Evolutionary conservation across 1,284 basidiomycete genomes (phyloP).

Genomic region (Porogramme epimiltina): DNA sequence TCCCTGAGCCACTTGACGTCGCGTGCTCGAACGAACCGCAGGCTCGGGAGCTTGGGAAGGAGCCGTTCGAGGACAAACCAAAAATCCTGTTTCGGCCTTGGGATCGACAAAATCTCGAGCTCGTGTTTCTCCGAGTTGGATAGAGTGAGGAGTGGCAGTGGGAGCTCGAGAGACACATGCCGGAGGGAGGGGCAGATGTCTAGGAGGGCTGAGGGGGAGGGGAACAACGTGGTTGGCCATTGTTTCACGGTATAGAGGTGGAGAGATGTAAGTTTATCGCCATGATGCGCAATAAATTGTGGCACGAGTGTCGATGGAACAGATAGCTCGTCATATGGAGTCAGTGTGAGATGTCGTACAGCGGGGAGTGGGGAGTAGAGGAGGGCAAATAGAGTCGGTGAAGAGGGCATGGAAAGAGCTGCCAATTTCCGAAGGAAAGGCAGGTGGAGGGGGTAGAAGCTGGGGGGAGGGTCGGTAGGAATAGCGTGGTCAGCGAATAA

Average conservation of each 20-base stretch:
- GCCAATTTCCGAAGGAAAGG: constrained; percentile 64
- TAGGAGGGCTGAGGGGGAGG: constrained; percentile 58
- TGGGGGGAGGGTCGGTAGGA: constrained; percentile 26
- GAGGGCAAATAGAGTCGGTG: constrained; percentile 64
- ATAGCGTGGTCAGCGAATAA: constrained; percentile 37
- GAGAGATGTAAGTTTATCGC: constrained; percentile 59
- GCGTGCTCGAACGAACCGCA: constrained; percentile 58
- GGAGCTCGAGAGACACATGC: constrained; percentile 70
- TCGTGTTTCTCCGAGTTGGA: constrained; percentile 40
- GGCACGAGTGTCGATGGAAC: constrained; percentile 59
- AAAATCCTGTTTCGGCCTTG: constrained; percentile 61
- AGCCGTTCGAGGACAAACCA: constrained; percentile 54
- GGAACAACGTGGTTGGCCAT: constrained; percentile 69
- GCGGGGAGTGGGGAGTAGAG: constrained; percentile 63
- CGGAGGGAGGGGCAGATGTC: constrained; percentile 56
- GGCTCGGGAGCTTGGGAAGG: constrained; percentile 57
- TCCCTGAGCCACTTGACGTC: constrained; percentile 72
- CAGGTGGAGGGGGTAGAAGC: constrained; percentile 48
- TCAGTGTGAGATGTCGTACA: constrained; percentile 70
- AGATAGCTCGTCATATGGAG: constrained; percentile 68
- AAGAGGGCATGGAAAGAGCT: constrained; percentile 67
- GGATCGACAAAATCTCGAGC: constrained; percentile 70
- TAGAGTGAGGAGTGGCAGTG: constrained; percentile 51
- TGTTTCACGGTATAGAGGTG: constrained; percentile 73
- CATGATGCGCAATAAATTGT: constrained; percentile 66